A percentile compares a stretch with the other conserved stretches of the same genome.
Evolutionary conservation across 2,329 filamentous ascomycete species (phyloP).

Genomic region (Furcasterigmium furcatum): DNA sequence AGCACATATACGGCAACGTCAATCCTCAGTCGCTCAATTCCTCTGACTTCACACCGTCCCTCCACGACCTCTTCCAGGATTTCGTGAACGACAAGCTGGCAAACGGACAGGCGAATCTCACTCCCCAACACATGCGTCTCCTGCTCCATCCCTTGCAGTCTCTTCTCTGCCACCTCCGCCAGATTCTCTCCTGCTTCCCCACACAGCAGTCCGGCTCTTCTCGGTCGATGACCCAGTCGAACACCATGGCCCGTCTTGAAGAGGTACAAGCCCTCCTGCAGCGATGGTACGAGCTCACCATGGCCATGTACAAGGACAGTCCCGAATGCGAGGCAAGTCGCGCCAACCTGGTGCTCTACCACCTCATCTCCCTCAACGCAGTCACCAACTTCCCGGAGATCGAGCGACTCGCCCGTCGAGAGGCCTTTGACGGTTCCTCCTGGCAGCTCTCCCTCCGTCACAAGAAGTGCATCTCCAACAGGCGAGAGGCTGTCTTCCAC

Average conservation of each 20-base stretch:
- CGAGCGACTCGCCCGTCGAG: constrained; percentile 61
- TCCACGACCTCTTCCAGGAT: constrained; percentile 64
- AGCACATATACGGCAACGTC: constrained; percentile 53
- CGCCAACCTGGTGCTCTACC: constrained; percentile 66
- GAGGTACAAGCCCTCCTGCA: constrained; percentile 63
- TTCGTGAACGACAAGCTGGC: constrained; percentile 63
- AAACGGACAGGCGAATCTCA: constrained; percentile 36
- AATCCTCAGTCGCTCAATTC: constrained; percentile 49
- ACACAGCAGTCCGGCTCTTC: constrained; percentile 40
- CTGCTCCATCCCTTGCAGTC: constrained; percentile 67
- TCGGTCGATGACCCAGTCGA: constrained; percentile 53
- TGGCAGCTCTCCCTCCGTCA: constrained; percentile 53
- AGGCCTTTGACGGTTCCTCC: constrained; percentile 52
- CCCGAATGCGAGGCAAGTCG: constrained; percentile 57
- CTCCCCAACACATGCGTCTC: constrained; percentile 59
- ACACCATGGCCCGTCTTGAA: constrained; percentile 57
- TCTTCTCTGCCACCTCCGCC: constrained; percentile 60
- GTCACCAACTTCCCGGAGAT: constrained; percentile 66
- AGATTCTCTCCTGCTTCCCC: constrained; percentile 63
- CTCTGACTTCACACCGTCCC: constrained; percentile 51
- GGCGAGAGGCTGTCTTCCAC: constrained; percentile 63
- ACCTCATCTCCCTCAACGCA: constrained; percentile 67
- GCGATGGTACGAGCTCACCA: constrained; percentile 65
- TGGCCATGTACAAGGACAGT: constrained; percentile 51
- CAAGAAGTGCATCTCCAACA: constrained; percentile 60